phyloP scores from a whole-genome alignment of 2,329 filamentous ascomycete genomes.

The Cordyceps tenuipes region DNA sequence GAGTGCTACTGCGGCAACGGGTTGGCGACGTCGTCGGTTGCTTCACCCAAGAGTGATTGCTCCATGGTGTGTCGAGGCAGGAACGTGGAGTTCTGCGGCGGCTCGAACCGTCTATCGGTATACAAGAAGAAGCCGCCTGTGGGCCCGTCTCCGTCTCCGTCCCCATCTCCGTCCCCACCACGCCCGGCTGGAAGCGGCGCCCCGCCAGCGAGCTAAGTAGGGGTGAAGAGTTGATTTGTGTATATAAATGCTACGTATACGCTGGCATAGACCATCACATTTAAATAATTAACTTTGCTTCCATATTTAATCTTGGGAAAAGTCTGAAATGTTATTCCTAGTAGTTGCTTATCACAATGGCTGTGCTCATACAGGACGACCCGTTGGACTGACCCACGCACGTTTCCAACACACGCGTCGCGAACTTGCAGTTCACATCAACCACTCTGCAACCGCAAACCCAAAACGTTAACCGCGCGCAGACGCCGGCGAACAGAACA shows the following conservation, averaged over 20 bases:
- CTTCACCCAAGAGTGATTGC: constrained; percentile 27
- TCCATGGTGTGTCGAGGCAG: constrained; percentile 33
- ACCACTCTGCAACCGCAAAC: neutral
- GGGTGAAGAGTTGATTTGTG: neutral
- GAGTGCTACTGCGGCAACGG: constrained; percentile 30
- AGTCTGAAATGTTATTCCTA: neutral
- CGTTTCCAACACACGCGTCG: constrained; percentile 2
- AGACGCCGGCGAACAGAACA: neutral
- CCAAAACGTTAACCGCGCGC: neutral
- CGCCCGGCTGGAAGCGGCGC: neutral
- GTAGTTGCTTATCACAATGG: neutral
- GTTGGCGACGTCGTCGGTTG: constrained; percentile 21
- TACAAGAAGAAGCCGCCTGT: constrained; percentile 22
- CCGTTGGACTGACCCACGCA: neutral
- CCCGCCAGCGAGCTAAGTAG: neutral
- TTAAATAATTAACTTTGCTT: neutral
- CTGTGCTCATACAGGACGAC: neutral
- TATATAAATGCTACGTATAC: neutral
- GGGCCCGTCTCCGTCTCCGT: neutral
- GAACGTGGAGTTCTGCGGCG: constrained; percentile 31
- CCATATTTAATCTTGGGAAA: neutral
- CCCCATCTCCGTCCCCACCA: neutral
- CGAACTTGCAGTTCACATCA: neutral
- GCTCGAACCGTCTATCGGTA: constrained; percentile 28
- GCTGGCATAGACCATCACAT: neutral